Percentiles rank a stretch among this genome's conserved stretches.
Evolutionary conservation across 2,329 filamentous ascomycete species (phyloP).

Genomic region (Periconia macrospinosa): DNA sequence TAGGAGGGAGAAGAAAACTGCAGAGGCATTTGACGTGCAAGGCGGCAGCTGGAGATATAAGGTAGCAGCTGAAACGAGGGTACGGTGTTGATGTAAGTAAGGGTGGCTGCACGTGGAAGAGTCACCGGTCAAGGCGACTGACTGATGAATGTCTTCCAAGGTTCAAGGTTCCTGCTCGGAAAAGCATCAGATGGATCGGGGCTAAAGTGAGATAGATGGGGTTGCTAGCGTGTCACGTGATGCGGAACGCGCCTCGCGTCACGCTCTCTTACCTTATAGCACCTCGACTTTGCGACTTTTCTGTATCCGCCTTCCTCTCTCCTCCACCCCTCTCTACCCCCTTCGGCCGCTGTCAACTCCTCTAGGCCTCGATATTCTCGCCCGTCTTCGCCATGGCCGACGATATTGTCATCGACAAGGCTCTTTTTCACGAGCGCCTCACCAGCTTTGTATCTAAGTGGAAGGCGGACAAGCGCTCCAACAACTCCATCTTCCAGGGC

Average conservation of each 20-base stretch:
- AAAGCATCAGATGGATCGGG: background rate
- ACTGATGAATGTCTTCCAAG: background rate
- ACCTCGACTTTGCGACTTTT: slow-evolving; percentile 26
- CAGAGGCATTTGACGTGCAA: slow-evolving; percentile 17
- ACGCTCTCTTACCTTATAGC: background rate
- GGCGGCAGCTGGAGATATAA: background rate
- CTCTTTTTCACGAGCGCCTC: slow-evolving; percentile 90
- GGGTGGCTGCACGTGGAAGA: slow-evolving; percentile 6
- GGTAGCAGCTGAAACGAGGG: background rate
- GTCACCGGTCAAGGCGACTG: slow-evolving; percentile 8
- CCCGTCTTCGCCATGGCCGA: slow-evolving; percentile 56
- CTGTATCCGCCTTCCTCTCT: slow-evolving; percentile 11
- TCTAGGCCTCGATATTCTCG: slow-evolving; percentile 17
- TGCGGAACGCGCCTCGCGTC: slow-evolving; percentile 10
- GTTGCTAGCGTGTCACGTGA: slow-evolving; percentile 20
- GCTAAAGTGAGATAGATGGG: background rate
- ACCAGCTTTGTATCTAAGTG: slow-evolving; percentile 85
- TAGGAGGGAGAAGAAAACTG: slow-evolving; percentile 17
- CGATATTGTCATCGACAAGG: slow-evolving; percentile 91
- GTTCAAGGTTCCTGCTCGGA: too few species aligned
- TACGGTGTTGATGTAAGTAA: background rate
- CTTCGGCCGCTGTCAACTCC: slow-evolving; percentile 18
- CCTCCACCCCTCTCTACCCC: slow-evolving; percentile 10
- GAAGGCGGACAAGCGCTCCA: slow-evolving; percentile 92
- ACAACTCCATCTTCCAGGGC: slow-evolving; percentile 82